Evolutionary conservation across 192 early-diverging fungal species (phyloP), one percentile per base, ranked within the genome.

Genomic region (Entomortierella beljakovae): DNA sequence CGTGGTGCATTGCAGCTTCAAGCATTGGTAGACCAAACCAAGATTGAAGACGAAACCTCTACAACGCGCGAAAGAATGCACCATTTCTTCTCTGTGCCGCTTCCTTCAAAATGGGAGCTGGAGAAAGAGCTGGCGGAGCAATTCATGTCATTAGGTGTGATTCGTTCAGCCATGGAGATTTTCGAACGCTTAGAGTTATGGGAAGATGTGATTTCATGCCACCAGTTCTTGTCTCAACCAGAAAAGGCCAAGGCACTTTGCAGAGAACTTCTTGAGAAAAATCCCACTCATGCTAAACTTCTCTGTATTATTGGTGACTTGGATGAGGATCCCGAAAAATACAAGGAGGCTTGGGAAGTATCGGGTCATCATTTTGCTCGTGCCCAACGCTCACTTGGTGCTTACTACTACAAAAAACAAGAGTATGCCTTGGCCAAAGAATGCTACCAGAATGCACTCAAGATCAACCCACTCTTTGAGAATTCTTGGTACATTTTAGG

Each of bases 401-500:
- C 90, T 0, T 88, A 94, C 65, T 86, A 94, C 67, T 98, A 88
- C 83, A 88, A 88, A 64, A 66, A 71, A 2, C 63, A 87, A 25
- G 82, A 96, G 53, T 96, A 83, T 61, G 70, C 64, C 6, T 83
- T 88, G 5, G 70, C 90, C 16, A 88, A 94, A 61, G 91, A 90
- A 15, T 91, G 88, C 71, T 98, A 96, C 79, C 74, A 90, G 59
- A 82, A 86, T n/a, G 97, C 96, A 0, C 82, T 99, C 65, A 75
- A 75, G 13, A 92, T 99, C 82, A 99, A 99, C 84, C 93, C 97
- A 4, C 69, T 99, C 56, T 98, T 94, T 81, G 96, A 97, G 70
- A 91, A 92, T 70, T 94, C 96, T 26, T 99, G 98, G 98, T 99
- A 94, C 75, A 79, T 99, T 35, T 83, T 97, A 57, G 98, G 98